A percentile compares a stretch with the other conserved stretches of the same genome.
Evolutionary conservation across 805 yeast genomes (phyloP).

Genomic region (Metschnikowia kunwiensis): DNA sequence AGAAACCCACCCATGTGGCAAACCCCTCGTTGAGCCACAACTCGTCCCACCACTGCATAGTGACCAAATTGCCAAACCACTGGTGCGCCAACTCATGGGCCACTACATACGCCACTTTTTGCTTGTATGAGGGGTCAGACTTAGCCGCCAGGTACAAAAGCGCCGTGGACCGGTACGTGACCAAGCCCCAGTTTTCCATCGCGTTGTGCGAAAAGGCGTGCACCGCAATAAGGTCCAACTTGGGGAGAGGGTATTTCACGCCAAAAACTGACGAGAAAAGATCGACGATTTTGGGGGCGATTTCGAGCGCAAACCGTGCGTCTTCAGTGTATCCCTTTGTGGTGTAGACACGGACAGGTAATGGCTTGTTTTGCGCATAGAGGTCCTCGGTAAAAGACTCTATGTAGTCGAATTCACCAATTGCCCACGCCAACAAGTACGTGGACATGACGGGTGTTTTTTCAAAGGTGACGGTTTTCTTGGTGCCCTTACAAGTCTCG

Average conservation of each 20-base stretch:
- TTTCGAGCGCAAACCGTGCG: slow-evolving; percentile 47
- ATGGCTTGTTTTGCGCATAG: slow-evolving; percentile 37
- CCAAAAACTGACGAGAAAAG: slow-evolving; percentile 48
- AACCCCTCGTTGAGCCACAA: slow-evolving; percentile 88
- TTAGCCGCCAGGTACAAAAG: slow-evolving; percentile 43
- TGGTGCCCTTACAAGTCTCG: slow-evolving; percentile 14
- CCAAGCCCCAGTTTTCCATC: slow-evolving; percentile 89
- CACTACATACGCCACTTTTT: slow-evolving; percentile 77
- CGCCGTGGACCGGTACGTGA: slow-evolving; percentile 60
- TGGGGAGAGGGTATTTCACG: slow-evolving; percentile 69
- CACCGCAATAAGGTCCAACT: slow-evolving; percentile 74
- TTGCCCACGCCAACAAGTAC: slow-evolving; percentile 56
- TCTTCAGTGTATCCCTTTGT: slow-evolving; percentile 45
- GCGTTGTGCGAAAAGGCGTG: slow-evolving; percentile 82
- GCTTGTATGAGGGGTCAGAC: slow-evolving; percentile 52
- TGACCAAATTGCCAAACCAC: slow-evolving; percentile 87
- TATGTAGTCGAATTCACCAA: slow-evolving; percentile 54
- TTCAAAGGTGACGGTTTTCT: slow-evolving; percentile 36
- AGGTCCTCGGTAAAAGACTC: slow-evolving; percentile 42
- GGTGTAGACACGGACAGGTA: slow-evolving; percentile 53
- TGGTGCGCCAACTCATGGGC: slow-evolving; percentile 88
- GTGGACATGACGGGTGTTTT: slow-evolving; percentile 55
- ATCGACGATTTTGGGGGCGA: slow-evolving; percentile 50
- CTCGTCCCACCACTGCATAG: slow-evolving; percentile 95
- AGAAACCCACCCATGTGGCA: slow-evolving; percentile 82